phyloP scores from a whole-genome alignment of 371 early-diverging fungal species.

The Haplosporangium sp. region DNA sequence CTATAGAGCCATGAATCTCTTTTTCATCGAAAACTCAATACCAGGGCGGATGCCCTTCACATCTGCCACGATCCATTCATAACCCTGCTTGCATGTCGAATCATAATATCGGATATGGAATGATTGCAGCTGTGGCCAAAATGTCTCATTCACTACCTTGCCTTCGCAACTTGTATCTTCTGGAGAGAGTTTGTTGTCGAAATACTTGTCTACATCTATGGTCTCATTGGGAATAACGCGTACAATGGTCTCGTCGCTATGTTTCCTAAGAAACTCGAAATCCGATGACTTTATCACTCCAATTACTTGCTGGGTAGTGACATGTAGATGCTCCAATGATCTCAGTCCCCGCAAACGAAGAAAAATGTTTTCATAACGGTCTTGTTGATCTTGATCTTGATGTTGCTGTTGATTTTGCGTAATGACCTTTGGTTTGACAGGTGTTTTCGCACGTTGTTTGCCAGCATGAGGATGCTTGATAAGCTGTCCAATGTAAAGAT shows the following conservation, averaged over 20 bases:
- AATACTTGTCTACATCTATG: not conserved
- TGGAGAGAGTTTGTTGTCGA: not conserved
- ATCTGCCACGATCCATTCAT: not conserved
- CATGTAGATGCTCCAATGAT: slow-evolving; percentile 3
- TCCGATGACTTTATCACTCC: slow-evolving; percentile 26
- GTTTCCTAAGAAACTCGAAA: slow-evolving; percentile 31
- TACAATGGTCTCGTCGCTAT: slow-evolving; percentile 1
- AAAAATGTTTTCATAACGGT: slow-evolving; percentile 11
- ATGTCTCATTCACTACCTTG: slow-evolving; percentile 3
- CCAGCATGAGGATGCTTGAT: not conserved
- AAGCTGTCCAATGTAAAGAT: slow-evolving; percentile 20
- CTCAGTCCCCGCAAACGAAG: slow-evolving; percentile 3
- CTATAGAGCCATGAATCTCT: not conserved
- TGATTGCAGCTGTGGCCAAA: slow-evolving; percentile 15
- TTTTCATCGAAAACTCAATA: slow-evolving; percentile 4
- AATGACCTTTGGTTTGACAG: not conserved
- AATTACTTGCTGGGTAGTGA: not conserved
- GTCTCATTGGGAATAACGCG: not conserved
- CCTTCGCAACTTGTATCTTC: not conserved
- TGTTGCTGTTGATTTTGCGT: too few species aligned
- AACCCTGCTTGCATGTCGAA: too few species aligned
- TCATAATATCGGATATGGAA: slow-evolving; percentile 7
- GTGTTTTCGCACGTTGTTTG: slow-evolving; percentile 2
- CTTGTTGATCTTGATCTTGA: not conserved
- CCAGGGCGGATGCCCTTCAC: slow-evolving; percentile 11